Base-by-base conservation (phyloP, 2,329 filamentous ascomycete species). In the Pestalotiopsis fici region DNA sequence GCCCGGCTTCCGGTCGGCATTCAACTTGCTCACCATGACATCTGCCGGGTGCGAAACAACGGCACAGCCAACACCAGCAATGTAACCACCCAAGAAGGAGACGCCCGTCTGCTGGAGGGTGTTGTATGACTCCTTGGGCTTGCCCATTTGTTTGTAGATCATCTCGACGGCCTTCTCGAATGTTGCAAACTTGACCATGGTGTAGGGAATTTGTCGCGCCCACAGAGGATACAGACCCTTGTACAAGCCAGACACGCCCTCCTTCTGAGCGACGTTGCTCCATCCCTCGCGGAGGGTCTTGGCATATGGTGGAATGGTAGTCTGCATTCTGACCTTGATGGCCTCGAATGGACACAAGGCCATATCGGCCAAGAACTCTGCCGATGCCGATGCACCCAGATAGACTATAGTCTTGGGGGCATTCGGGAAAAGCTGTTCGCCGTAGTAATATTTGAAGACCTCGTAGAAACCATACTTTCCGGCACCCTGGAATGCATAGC, bases 391-490 rank as follows among this genome's bases (percentile, higher is more conserved):
- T 1, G 90, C 91, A 1, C 88, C 84, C 21, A 96, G 85, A 78
- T 95, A 97, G 25, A 97, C 81, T 25, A 86, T 82, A 0, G 93
- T 96, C 82, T 93, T 94, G 84, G 94, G 93, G 73, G 87, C 87
- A 76, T 86, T 78, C 5, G 93, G 91, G 28, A 85, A 86, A 70
- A 94, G 88, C n/a, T 88, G 85, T 25, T 96, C 93, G 65, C 88
- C 87, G 79, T 95, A 97, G 68, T 88, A 90, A 80, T 95, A 95
- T 81, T 97, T 96, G 88, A 96, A 96, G 81, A 88, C 93, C 78
- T 96, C 93, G 76, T 96, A 96, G 75, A 91, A 92, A 67, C 93
- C 93, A 77, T 96, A 96, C 80, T 97, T 96, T 83, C 94, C 92
- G 13, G 93, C 91, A 67, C 93, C 93, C 85, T 97, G 93, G 65